Evolutionary conservation across 768 basidiomycete species (phyloP), one percentile per base, ranked within the genome.

Genomic region (Boletus subcaerulescens): DNA sequence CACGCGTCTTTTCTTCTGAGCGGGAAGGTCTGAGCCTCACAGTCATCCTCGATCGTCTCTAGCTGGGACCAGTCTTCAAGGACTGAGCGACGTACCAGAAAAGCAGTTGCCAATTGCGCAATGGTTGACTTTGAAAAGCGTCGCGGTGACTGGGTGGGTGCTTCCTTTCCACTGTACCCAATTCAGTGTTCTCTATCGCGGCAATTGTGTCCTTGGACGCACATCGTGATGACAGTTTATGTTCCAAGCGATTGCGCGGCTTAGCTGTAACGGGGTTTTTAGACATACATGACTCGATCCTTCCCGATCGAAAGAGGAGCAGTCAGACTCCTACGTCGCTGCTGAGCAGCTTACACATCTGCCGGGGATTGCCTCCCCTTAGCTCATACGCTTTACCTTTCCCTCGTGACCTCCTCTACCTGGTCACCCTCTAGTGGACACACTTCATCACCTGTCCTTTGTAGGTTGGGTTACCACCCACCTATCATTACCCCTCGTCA

Each of bases 21-120:
- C 61, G 63, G 70, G 66, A 71, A 65, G 66, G 70, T 71, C 66
- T 71, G 70, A 72, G 60, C 46, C 45, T 63, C 49, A 22, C 53
- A 44, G 66, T 65, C 68, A 62, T 48, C 65, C 64, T 57, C 40
- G 66, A 72, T 61, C 45, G 69, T 68, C 66, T 58, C 69, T 62
- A 59, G 53, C 59, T 4, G 63, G 57, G 68, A 60, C 65, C 56
- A 50, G 66, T 60, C 65, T 9, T 67, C 20, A 65, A 13, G 56
- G 63, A 52, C 65, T 56, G 61, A 52, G 60, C 60, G 63, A 58
- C 64, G 56, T 64, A 73, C 63, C 60, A 68, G 71, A 65, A 64
- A 72, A 13, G 2, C 66, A 55, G 68, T 57, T 62, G 52, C 58
- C 50, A 38, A 2, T 29, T 44, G 50, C 42, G 40, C 48, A 35